phyloP scores from a whole-genome alignment of 345 rosid genomes.

The Lepidium didymum region DNA sequence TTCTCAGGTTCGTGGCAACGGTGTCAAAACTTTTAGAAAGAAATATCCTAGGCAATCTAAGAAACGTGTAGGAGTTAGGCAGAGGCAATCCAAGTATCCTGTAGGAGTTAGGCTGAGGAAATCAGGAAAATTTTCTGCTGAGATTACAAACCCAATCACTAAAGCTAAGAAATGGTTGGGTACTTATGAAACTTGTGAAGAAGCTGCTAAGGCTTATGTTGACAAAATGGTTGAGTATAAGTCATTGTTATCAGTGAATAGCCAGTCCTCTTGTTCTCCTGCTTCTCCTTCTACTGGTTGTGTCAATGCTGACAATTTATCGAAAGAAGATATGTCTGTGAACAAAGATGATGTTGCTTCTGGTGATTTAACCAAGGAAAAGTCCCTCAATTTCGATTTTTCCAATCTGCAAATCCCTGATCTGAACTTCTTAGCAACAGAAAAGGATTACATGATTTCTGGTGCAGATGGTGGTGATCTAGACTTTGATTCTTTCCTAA shows the following conservation, averaged over 20 bases:
- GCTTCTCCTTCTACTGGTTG: slow-evolving; percentile 8
- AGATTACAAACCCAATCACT: slow-evolving; percentile 58
- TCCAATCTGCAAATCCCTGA: slow-evolving; percentile 41
- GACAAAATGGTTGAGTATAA: slow-evolving; percentile 57
- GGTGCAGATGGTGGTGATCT: slow-evolving; percentile 27
- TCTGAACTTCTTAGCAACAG: slow-evolving; percentile 35
- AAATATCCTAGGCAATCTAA: not conserved
- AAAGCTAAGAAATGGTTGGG: slow-evolving; percentile 71
- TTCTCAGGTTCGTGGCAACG: slow-evolving; percentile 45
- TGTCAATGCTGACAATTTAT: slow-evolving; percentile 8
- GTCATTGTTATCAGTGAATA: slow-evolving; percentile 33
- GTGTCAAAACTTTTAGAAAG: slow-evolving; percentile 28
- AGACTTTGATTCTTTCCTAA: slow-evolving; percentile 34
- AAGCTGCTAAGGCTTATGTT: slow-evolving; percentile 70
- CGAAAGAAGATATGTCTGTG: not conserved
- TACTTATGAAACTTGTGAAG: slow-evolving; percentile 59
- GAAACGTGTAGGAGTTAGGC: no score
- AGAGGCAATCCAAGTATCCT: not conserved
- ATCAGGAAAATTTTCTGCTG: slow-evolving; percentile 98
- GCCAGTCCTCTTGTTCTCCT: slow-evolving; percentile 14
- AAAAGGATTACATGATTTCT: slow-evolving; percentile 33
- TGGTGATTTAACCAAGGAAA: slow-evolving; percentile 12
- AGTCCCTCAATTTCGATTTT: slow-evolving; percentile 1
- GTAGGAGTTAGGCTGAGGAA: slow-evolving; percentile 76
- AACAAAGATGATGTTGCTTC: not conserved